Percentiles rank a stretch among this genome's conserved stretches.
phyloP scores from a whole-genome alignment of 208 protist genomes.

The Vickermania ingenoplastis region DNA sequence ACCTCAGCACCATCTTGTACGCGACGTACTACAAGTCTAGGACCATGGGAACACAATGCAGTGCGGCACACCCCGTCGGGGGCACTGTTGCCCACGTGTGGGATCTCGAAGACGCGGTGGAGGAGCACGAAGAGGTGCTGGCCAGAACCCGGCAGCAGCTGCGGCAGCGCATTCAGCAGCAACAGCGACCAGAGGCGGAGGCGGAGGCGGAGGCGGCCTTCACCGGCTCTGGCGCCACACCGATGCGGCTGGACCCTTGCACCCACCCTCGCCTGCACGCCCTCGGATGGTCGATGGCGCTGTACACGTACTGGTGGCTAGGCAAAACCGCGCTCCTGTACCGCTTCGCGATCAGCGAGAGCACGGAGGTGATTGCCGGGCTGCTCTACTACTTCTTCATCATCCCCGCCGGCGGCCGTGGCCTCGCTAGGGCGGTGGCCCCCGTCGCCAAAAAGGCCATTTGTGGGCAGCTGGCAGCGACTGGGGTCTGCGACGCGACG shows the following conservation, averaged over 20 bases:
- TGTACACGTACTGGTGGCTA: constrained; percentile 83
- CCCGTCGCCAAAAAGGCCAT: constrained; percentile 42
- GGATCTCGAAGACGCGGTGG: constrained; percentile 58
- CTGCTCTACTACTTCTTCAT: constrained; percentile 73
- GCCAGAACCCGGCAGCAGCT: constrained; percentile 12
- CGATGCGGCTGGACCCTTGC: constrained; percentile 32
- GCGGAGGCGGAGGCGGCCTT: not conserved
- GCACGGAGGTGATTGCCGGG: constrained; percentile 46
- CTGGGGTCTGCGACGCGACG: constrained; percentile 55
- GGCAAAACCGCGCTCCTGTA: constrained; percentile 62
- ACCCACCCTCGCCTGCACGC: constrained; percentile 73
- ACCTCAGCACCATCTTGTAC: constrained; percentile 64
- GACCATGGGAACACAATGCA: constrained; percentile 55
- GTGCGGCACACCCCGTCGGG: constrained; percentile 37
- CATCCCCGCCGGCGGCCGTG: constrained; percentile 17
- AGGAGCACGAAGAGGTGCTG: constrained; percentile 50
- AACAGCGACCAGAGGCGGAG: not conserved
- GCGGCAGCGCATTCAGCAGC: not conserved
- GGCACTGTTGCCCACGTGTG: constrained; percentile 53
- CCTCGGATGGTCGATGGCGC: constrained; percentile 44
- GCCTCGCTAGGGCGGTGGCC: constrained; percentile 30
- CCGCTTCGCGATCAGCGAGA: constrained; percentile 55
- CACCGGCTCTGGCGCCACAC: not conserved
- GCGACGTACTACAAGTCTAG: constrained; percentile 47
- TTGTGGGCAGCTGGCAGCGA: constrained; percentile 28